Conservation (phyloP, 257 asterid genomes). For the Mitragyna speciosa region DNA sequence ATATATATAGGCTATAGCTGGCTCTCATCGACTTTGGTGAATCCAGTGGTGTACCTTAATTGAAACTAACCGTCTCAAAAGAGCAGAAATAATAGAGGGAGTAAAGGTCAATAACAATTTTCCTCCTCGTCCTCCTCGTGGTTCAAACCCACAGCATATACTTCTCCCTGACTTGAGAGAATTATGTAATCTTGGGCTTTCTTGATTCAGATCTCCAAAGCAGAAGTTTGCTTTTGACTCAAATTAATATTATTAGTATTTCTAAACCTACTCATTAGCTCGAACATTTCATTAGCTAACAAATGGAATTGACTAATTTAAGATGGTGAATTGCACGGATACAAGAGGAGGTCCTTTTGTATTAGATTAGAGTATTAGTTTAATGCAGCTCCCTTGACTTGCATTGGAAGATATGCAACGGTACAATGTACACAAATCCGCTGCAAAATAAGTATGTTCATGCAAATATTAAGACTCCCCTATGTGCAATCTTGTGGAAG, state of each 20-base stretch:
- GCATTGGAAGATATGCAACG: conserved; percentile 33
- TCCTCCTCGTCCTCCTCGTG: too few relatives aligned
- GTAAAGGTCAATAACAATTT: too few relatives aligned
- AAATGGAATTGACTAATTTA: conserved; percentile 7
- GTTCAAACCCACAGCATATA: not conserved
- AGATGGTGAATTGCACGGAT: not conserved
- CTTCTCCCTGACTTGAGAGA: not conserved
- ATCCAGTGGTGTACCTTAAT: not conserved
- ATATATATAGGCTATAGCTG: not conserved
- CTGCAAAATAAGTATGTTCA: not conserved
- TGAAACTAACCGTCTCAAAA: not conserved
- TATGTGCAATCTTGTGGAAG: too few relatives aligned
- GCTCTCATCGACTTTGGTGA: not conserved
- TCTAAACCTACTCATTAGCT: not conserved
- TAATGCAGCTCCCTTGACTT: conserved; percentile 20
- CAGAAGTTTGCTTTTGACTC: conserved; percentile 11
- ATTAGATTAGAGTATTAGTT: not conserved
- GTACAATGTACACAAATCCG: not conserved
- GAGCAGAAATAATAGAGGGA: not conserved
- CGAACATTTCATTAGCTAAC: not conserved
- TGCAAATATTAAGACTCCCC: not conserved
- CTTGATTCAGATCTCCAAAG: conserved; percentile 1
- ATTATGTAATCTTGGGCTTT: conserved; percentile 4
- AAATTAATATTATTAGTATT: not conserved
- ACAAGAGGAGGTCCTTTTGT: not conserved